phyloP scores from a whole-genome alignment of 2,329 filamentous ascomycete genomes.

The Plenodomus biglobosus region DNA sequence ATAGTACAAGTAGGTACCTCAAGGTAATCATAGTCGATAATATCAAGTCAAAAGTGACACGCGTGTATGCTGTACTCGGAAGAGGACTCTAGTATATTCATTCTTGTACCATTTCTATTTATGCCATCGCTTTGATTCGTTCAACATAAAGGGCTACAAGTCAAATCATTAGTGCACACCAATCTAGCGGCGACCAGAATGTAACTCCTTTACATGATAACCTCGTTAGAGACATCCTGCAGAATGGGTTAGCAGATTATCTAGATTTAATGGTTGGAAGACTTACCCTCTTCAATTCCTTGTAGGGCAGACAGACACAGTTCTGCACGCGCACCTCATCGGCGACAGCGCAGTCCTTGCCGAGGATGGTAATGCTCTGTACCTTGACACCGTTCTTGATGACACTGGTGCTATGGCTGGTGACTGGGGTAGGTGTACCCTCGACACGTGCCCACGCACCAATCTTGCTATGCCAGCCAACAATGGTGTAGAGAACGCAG shows the following conservation, averaged over 20 bases:
- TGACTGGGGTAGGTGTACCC: slow-evolving; percentile 84
- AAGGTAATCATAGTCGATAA: too few species aligned
- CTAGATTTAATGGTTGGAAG: neutral
- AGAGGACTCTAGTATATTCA: neutral
- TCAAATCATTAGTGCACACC: neutral
- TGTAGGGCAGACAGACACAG: slow-evolving; percentile 95
- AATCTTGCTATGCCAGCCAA: slow-evolving; percentile 94
- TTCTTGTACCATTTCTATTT: neutral
- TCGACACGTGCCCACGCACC: slow-evolving; percentile 98
- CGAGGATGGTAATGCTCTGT: slow-evolving; percentile 95
- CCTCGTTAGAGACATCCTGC: slow-evolving; percentile 80
- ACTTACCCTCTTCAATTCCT: slow-evolving; percentile 93
- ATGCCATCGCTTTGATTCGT: slow-evolving; percentile 1
- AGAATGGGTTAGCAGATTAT: slow-evolving; percentile 4
- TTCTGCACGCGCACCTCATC: slow-evolving; percentile 97
- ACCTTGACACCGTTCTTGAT: slow-evolving; percentile 98
- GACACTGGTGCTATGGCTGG: slow-evolving; percentile 89
- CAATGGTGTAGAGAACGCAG: slow-evolving; percentile 92
- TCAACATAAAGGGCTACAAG: neutral
- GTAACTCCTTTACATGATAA: slow-evolving; percentile 75
- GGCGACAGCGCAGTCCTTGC: slow-evolving; percentile 91
- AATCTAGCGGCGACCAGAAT: neutral
- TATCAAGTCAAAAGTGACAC: too few species aligned
- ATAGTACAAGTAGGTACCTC: neutral
- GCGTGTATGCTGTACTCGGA: neutral